These are phyloP conservation scores for Phytophthora nicotianae DNA, from an alignment of 352 stramenopile genomes.

Conservation along the genomic window DNA sequence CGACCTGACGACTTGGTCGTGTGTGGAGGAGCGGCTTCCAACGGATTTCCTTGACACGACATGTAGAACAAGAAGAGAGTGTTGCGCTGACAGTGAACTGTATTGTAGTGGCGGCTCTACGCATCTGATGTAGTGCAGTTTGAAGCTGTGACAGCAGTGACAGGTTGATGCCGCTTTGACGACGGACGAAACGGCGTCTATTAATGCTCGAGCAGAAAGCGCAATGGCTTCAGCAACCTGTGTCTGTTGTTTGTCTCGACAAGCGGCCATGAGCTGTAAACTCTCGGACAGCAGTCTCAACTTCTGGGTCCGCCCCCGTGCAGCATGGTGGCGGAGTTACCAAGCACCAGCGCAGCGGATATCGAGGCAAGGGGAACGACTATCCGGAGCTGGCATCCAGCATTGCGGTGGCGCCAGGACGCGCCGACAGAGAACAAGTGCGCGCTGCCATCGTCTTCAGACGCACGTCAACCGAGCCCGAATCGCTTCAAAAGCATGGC, in stretches of 20 bases:
- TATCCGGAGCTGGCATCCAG: slow-evolving; percentile 25
- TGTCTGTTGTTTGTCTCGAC: slow-evolving; percentile 4
- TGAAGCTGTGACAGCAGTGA: slow-evolving; percentile 27
- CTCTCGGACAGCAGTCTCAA: slow-evolving; percentile 4
- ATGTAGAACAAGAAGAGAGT: background rate
- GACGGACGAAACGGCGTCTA: slow-evolving; percentile 10
- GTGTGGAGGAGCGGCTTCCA: slow-evolving; percentile 6
- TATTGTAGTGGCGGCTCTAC: slow-evolving; percentile 3
- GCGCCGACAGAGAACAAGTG: slow-evolving; percentile 20
- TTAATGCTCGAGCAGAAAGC: slow-evolving; percentile 17
- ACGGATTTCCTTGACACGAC: slow-evolving; percentile 7
- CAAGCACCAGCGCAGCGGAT: slow-evolving; percentile 4
- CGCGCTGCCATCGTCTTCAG: slow-evolving; percentile 26
- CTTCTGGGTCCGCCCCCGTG: slow-evolving; percentile 13
- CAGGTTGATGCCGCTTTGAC: slow-evolving; percentile 3
- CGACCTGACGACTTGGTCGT: slow-evolving; percentile 1
- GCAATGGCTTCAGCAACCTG: slow-evolving; percentile 30
- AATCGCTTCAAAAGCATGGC: slow-evolving; percentile 7
- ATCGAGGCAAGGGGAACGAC: slow-evolving; percentile 10
- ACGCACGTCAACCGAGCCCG: slow-evolving; percentile 14
- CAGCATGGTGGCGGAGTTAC: background rate
- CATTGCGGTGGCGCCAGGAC: slow-evolving; percentile 12
- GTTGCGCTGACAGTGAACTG: slow-evolving; percentile 3
- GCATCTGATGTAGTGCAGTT: slow-evolving; percentile 28
- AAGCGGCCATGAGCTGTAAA: slow-evolving; percentile 1